A percentile compares a stretch with the other conserved stretches of the same genome.
phyloP scores from a whole-genome alignment of 176 grass and related monocot genomes.

The Saccharum spontaneum region DNA sequence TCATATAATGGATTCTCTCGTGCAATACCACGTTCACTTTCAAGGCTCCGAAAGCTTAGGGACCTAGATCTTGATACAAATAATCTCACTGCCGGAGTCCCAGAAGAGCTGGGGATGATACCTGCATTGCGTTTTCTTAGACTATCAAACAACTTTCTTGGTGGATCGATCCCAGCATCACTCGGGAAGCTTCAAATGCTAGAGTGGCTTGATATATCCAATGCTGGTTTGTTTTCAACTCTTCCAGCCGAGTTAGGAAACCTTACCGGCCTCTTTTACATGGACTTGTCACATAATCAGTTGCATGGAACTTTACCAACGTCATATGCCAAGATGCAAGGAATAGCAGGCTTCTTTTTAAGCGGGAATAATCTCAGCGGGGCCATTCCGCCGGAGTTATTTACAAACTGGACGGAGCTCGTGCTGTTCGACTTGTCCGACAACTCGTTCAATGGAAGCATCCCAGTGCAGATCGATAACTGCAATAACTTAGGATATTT shows the following conservation, averaged over 20 bases:
- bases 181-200: constrained; percentile 17
- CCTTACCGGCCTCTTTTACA: background rate
- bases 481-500: background rate
- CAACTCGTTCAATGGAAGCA: too few relatives aligned
- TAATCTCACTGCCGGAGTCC: constrained; percentile 21
- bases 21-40: background rate
- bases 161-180: constrained; percentile 10
- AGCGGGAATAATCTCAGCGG: too few relatives aligned
- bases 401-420: too few relatives aligned
- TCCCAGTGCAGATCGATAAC: too few relatives aligned
- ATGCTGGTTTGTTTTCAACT: constrained; percentile 9
- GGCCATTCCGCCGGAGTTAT: too few relatives aligned
- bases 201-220: background rate
- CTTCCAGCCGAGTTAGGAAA: background rate
- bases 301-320: too few relatives aligned
- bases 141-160: background rate
- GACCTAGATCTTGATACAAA: background rate
- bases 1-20: background rate
- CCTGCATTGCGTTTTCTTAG: background rate
- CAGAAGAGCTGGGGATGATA: constrained; percentile 1
- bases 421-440: too few relatives aligned
- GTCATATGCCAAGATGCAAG: too few relatives aligned
- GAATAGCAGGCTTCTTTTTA: too few relatives aligned
- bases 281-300: too few relatives aligned
- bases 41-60: background rate